phyloP scores from a whole-genome alignment of 352 stramenopile species.

The Bremia lactucae region DNA sequence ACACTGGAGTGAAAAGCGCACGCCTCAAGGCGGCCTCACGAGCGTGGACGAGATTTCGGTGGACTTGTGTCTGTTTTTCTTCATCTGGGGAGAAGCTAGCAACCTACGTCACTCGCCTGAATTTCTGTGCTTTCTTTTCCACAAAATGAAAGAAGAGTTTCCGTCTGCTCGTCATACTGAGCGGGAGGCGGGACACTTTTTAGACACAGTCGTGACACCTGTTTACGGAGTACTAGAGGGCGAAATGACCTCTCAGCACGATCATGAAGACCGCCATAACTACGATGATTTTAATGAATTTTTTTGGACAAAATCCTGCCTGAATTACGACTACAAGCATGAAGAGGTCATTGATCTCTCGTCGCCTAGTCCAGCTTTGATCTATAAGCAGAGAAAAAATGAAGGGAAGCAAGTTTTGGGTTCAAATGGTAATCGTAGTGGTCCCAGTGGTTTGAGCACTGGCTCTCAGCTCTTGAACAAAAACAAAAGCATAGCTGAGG shows the following conservation, averaged over 20 bases:
- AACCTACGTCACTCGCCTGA: conserved; percentile 97
- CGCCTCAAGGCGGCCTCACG: conserved; percentile 70
- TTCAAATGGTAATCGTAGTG: conserved; percentile 20
- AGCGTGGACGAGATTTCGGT: conserved; percentile 83
- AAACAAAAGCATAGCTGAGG: conserved; percentile 82
- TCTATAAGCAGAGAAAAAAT: conserved; percentile 45
- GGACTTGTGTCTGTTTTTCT: conserved; percentile 92
- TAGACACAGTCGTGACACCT: conserved; percentile 95
- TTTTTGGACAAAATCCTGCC: conserved; percentile 95
- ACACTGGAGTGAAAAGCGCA: conserved; percentile 54
- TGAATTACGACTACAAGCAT: conserved; percentile 91
- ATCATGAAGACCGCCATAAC: conserved; percentile 93
- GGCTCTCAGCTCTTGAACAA: conserved; percentile 29
- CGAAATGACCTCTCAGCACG: conserved; percentile 84
- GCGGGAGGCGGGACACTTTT: conserved; percentile 91
- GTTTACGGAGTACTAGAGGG: conserved; percentile 84
- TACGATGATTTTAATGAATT: conserved; percentile 99
- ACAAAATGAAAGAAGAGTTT: conserved; percentile 88
- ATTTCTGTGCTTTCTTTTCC: conserved; percentile 97
- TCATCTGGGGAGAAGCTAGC: conserved; percentile 96
- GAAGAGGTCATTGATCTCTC: conserved; percentile 69
- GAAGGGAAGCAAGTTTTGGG: conserved; percentile 28
- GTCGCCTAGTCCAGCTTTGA: conserved; percentile 45
- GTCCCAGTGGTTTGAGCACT: conserved; percentile 14
- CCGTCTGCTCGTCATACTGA: conserved; percentile 51